These are phyloP conservation scores for Porcisia hertigi DNA, from an alignment of 208 protist genomes.

Conservation along the genomic window DNA sequence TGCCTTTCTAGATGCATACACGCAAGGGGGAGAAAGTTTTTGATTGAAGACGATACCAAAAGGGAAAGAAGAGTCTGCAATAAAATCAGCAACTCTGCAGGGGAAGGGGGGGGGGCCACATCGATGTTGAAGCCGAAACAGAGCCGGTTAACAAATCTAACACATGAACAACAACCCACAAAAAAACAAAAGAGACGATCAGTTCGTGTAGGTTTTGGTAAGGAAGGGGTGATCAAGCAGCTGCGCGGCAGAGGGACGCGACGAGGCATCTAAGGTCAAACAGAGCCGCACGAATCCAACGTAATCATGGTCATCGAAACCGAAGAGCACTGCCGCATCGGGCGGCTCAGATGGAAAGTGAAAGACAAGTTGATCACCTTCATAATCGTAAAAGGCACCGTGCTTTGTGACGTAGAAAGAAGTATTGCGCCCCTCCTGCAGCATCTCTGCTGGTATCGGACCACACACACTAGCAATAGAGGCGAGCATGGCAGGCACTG, in stretches of 20 bases:
- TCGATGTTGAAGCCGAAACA: no score
- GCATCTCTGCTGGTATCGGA: constrained; percentile 66
- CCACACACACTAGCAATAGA: constrained; percentile 71
- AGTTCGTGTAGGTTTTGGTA: constrained; percentile 23
- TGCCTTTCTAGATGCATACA: not conserved
- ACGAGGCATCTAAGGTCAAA: constrained; percentile 57
- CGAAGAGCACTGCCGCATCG: constrained; percentile 42
- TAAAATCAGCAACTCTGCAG: not conserved
- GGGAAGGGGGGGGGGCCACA: not conserved
- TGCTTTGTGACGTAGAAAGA: constrained; percentile 92
- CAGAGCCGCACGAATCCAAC: constrained; percentile 79
- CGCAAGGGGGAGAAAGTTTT: not conserved
- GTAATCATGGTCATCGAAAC: constrained; percentile 57
- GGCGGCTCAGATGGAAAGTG: constrained; percentile 60
- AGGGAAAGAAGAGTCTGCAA: not conserved
- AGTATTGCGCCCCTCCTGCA: constrained; percentile 92
- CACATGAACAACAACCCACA: not conserved
- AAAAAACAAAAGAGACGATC: constrained; percentile 1
- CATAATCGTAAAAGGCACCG: constrained; percentile 78
- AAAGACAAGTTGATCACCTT: constrained; percentile 56
- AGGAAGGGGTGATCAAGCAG: constrained; percentile 76
- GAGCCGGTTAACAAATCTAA: not conserved
- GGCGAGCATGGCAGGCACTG: constrained; percentile 60
- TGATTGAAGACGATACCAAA: not conserved
- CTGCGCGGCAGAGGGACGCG: constrained; percentile 54